phyloP scores from a whole-genome alignment of 768 basidiomycete genomes.

The Boletus rubroflammeus region DNA sequence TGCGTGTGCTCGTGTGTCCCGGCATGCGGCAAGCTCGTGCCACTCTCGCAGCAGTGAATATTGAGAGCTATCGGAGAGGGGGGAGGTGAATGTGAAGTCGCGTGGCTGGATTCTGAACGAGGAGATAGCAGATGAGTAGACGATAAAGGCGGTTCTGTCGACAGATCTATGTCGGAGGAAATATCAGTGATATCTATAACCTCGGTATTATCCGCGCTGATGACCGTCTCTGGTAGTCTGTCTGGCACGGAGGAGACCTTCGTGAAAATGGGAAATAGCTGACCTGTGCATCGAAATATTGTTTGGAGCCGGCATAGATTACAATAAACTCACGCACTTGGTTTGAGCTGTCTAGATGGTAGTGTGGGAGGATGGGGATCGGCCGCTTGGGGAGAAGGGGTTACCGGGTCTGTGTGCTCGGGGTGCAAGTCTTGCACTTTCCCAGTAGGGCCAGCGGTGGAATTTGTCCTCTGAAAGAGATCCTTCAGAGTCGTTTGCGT shows the following conservation, averaged over 20 bases:
- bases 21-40: constrained; percentile 9
- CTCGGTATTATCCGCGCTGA: constrained; percentile 16
- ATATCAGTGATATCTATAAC: constrained; percentile 19
- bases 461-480: constrained; percentile 20
- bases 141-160: constrained; percentile 10
- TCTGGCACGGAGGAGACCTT: constrained; percentile 3
- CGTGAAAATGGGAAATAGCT: constrained; percentile 28
- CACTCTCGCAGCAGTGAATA: not conserved
- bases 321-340: constrained; percentile 19
- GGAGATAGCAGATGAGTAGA: constrained; percentile 9
- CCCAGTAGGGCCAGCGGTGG: not conserved
- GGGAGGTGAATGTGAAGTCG: constrained; percentile 6
- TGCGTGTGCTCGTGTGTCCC: not conserved
- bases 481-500: constrained; percentile 29
- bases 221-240: constrained; percentile 1
- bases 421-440: not conserved
- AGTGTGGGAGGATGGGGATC: constrained; percentile 1
- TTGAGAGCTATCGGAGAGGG: not conserved
- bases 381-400: not conserved
- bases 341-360: constrained; percentile 2
- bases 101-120: constrained; percentile 6
- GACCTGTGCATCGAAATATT: constrained; percentile 13
- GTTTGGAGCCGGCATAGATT: not conserved
- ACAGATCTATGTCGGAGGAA: constrained; percentile 15
- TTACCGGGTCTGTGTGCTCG: not conserved